Conservation (phyloP, 108 stramenopile species). For the Epithemia pelagica region DNA sequence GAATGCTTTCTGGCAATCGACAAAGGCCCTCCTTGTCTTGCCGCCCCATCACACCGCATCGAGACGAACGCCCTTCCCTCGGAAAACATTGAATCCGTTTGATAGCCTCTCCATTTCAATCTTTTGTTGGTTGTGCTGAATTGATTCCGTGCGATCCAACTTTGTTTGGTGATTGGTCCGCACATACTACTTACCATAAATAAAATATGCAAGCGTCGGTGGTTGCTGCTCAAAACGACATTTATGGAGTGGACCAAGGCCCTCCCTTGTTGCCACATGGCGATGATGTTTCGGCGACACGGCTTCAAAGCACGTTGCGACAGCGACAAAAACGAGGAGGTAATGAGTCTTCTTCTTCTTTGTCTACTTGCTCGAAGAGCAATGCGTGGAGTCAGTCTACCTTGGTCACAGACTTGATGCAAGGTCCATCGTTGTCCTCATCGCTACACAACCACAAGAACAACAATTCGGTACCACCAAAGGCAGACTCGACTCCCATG, state of each 20-base stretch:
- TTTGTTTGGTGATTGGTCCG: too few species aligned
- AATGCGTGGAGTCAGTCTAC: background rate
- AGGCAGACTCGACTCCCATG: background rate
- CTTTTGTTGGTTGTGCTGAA: too few species aligned
- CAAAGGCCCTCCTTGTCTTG: too few species aligned
- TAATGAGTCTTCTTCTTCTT: too few species aligned
- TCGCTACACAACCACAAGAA: background rate
- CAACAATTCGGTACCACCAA: background rate
- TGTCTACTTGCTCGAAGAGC: too few species aligned
- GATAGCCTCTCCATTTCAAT: too few species aligned
- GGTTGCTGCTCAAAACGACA: background rate
- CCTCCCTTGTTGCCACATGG: conserved; percentile 8
- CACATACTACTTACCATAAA: too few species aligned
- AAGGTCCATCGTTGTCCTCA: background rate
- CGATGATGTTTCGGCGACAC: background rate
- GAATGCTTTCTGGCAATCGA: too few species aligned
- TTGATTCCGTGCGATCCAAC: too few species aligned
- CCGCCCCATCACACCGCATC: too few species aligned
- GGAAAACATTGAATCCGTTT: too few species aligned
- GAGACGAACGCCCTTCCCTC: too few species aligned
- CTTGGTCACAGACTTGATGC: background rate
- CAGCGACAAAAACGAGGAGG: background rate
- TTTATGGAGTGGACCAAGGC: conserved; percentile 1
- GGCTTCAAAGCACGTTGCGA: background rate
- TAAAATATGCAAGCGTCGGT: background rate